Base-by-base conservation (phyloP, 129 eudicot species). In the Helianthus tuberosus region DNA sequence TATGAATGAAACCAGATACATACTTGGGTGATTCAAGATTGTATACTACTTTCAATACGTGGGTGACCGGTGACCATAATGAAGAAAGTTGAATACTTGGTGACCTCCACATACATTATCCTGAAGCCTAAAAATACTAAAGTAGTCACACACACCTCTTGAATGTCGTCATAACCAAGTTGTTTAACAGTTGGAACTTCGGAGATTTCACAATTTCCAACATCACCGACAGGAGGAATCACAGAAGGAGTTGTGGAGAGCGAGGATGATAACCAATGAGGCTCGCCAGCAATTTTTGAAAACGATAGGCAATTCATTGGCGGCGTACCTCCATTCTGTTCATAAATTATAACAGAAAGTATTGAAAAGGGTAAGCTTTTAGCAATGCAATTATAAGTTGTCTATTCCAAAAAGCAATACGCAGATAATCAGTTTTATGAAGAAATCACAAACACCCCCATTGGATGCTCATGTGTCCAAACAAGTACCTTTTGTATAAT, bases 301-400 rank as follows among this genome's bases (percentile, higher is more conserved):
- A 89, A 89, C 10, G 90, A 81, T 64, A 89, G 96, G 81, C 90
- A 89, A 66, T 80, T 92, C 75, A 83, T 80, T 64, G 97, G 97
- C 55, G 96, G 89, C 68, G 59, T 92, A 75, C 97, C 97, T 68
- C 93, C 96, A 80, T 92, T 92, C 97, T 92, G 77, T 53, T 65
- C 55, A 48, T 32, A 27, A 41, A 39, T 63, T 63, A 52, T 14
- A 11, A 16, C 25, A 54, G 50, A 36, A 48, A 11, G 36, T 11
- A 12, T 10, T 46, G 15, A 65, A 15, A 43, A 66, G 4, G 59
- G 51, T 46, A 44, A 66, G 1, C 51, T 23, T 13, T 11, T 14
- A 6, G 16, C 38, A 36, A 32, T 1, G 5, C 16, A 29, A 3
- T 61, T 27, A 27, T 27, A 27, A 27, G 32, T 27, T 27, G 32